Base-by-base conservation (phyloP, 805 yeast genomes). In the Vanderwaltozyma polyspora region DNA sequence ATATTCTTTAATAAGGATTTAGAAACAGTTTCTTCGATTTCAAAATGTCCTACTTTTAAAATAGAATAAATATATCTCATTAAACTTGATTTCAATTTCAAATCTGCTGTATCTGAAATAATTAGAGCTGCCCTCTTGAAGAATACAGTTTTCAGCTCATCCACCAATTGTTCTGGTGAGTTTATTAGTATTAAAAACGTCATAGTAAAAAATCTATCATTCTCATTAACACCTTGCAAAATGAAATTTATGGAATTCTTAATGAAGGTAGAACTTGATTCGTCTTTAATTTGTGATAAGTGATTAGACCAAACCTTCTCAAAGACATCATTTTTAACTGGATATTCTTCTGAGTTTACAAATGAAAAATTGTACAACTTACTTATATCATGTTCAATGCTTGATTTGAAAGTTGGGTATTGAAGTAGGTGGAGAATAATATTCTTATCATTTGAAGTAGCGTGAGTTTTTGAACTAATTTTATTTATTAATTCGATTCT, bases 331-430 rank as follows among this genome's bases (percentile, higher is more conserved):
- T 32, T 42, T 0, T 42, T 39, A 2, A 37, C 14, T 15, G 40
- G 40, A 3, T 37, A 42, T 1, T 28, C 14, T 5, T 41, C n/a
- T 1, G 38, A 32, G 6, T 57, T 35, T 4, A 32, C 16, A 12
- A 34, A 34, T 9, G 28, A 26, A 19, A 42, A 29, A 7, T 31
- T 33, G 6, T 51, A 40, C 3, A 64, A 34, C 0, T 34, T 31
- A 1, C 45, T 31, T 21, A 63, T 44, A 29, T 70, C 61, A 1
- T 57, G 49, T 49, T 79, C 87, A 10, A 78, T 42, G 1, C 46
- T 43, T 0, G 83, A 68, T 44, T 60, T 71, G 46, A 64, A 70
- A 0, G 80, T 69, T 6, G 83, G 81, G 8, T 67, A 61, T 8
- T 50, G 45, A 19, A 75, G 49, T 10, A 75, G 42, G 36, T 66